Percentiles rank a stretch among this genome's conserved stretches.
Conservation (phyloP, 805 yeast genomes). For the Candida yuanshanica region DNA sequence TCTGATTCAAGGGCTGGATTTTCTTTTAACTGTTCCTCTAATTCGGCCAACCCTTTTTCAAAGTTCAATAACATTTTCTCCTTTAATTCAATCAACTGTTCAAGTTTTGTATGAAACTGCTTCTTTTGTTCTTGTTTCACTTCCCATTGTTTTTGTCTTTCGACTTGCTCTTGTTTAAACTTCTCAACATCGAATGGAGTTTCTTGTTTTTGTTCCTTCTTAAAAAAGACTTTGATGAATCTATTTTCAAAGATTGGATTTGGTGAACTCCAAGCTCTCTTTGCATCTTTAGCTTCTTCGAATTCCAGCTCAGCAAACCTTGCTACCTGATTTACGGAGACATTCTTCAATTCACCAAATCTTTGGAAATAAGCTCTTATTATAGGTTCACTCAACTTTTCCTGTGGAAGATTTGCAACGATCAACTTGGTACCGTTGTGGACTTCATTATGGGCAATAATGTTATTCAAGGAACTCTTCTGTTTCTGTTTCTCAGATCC, state of each 20-base stretch:
- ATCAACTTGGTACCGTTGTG: slow-evolving; percentile 23
- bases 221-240: slow-evolving; percentile 42
- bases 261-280: slow-evolving; percentile 37
- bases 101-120: slow-evolving; percentile 27
- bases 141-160: slow-evolving; percentile 36
- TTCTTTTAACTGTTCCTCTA: slow-evolving; percentile 12
- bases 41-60: slow-evolving; percentile 21
- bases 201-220: slow-evolving; percentile 5
- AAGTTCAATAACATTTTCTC: slow-evolving; percentile 30
- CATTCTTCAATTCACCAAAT: slow-evolving; percentile 33
- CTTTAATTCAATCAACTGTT: slow-evolving; percentile 28
- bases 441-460: slow-evolving; percentile 6
- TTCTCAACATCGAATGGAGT: slow-evolving; percentile 31
- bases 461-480: slow-evolving; percentile 2
- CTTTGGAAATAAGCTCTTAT: slow-evolving; percentile 32
- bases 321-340: slow-evolving; percentile 24
- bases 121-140: slow-evolving; percentile 30
- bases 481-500: not conserved
- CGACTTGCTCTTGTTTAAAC: slow-evolving; percentile 30
- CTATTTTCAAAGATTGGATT: slow-evolving; percentile 43
- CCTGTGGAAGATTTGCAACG: slow-evolving; percentile 39
- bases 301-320: slow-evolving; percentile 36
- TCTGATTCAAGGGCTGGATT: slow-evolving; percentile 15
- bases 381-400: slow-evolving; percentile 30
- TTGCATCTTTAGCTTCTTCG: slow-evolving; percentile 31